These are phyloP conservation scores for Chalciporus piperatus DNA, from an alignment of 768 basidiomycete genomes.

Conservation along the genomic window DNA sequence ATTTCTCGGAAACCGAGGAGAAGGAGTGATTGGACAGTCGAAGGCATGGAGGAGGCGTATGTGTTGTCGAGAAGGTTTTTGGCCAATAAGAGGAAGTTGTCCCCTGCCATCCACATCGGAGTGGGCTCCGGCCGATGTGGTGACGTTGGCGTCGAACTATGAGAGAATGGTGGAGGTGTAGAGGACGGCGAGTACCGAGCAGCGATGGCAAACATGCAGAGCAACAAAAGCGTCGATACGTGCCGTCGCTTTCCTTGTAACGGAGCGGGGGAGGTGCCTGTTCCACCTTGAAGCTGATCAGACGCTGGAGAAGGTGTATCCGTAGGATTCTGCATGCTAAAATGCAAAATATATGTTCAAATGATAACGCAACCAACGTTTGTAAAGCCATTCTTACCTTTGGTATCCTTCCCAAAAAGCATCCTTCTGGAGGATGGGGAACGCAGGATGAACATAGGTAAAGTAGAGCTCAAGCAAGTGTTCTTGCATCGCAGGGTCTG, in stretches of 20 bases:
- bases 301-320: slow-evolving; percentile 34
- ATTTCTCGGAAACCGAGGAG: slow-evolving; percentile 83
- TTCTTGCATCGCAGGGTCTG: slow-evolving; percentile 57
- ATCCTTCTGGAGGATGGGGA: slow-evolving; percentile 75
- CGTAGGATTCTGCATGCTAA: slow-evolving; percentile 26
- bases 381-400: slow-evolving; percentile 28
- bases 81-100: slow-evolving; percentile 65
- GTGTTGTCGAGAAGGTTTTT: slow-evolving; percentile 62
- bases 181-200: slow-evolving; percentile 57
- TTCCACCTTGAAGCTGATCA: slow-evolving; percentile 12
- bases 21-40: slow-evolving; percentile 76
- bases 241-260: slow-evolving; percentile 42
- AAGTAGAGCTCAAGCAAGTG: slow-evolving; percentile 77
- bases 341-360: not conserved
- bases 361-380: not conserved
- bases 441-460: slow-evolving; percentile 71
- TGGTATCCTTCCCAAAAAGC: slow-evolving; percentile 61
- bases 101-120: slow-evolving; percentile 82
- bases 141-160: slow-evolving; percentile 31
- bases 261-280: slow-evolving; percentile 31
- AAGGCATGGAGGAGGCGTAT: slow-evolving; percentile 69
- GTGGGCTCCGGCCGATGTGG: slow-evolving; percentile 42
- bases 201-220: slow-evolving; percentile 83
- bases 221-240: slow-evolving; percentile 64
- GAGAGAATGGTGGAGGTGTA: slow-evolving; percentile 23